phyloP scores from a whole-genome alignment of 2,329 filamentous ascomycete species.

The Bipolaris oryzae region DNA sequence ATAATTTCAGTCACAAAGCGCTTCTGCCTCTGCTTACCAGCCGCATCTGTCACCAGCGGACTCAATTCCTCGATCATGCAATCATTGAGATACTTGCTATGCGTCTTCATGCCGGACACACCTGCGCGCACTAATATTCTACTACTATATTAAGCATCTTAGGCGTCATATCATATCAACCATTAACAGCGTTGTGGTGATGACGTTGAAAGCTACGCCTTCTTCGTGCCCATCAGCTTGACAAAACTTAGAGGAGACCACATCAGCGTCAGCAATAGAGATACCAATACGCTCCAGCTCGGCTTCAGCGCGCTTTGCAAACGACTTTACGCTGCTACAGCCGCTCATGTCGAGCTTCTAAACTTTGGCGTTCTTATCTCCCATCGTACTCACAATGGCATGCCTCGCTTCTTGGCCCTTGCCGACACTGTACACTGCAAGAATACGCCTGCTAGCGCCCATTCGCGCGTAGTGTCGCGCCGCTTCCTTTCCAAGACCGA shows the following conservation, averaged over 20 bases:
- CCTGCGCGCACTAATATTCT: slow-evolving; percentile 48
- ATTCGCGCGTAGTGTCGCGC: slow-evolving; percentile 35
- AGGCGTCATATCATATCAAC: slow-evolving; percentile 47
- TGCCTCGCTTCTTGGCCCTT: slow-evolving; percentile 40
- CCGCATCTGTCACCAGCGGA: slow-evolving; percentile 40
- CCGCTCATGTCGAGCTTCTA: slow-evolving; percentile 34
- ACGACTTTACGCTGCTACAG: slow-evolving; percentile 26
- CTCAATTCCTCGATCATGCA: slow-evolving; percentile 29
- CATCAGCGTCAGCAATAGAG: slow-evolving; percentile 37
- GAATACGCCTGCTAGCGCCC: slow-evolving; percentile 33
- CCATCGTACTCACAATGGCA: slow-evolving; percentile 26
- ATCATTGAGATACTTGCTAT: slow-evolving; percentile 48
- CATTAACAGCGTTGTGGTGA: no score
- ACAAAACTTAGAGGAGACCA: slow-evolving; percentile 30
- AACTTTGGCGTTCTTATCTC: slow-evolving; percentile 26
- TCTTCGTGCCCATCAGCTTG: slow-evolving; percentile 41
- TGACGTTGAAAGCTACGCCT: no score
- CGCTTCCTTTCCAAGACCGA: slow-evolving; percentile 42
- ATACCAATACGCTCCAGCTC: slow-evolving; percentile 38
- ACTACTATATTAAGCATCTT: no score
- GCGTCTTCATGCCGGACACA: slow-evolving; percentile 19
- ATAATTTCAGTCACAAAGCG: slow-evolving; percentile 46
- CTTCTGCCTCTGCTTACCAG: slow-evolving; percentile 39
- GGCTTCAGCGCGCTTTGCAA: slow-evolving; percentile 24
- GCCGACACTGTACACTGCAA: slow-evolving; percentile 36